Evolutionary conservation across 805 yeast genomes (phyloP), one percentile per base, ranked within the genome.

Genomic region (Suhomyces sp.): DNA sequence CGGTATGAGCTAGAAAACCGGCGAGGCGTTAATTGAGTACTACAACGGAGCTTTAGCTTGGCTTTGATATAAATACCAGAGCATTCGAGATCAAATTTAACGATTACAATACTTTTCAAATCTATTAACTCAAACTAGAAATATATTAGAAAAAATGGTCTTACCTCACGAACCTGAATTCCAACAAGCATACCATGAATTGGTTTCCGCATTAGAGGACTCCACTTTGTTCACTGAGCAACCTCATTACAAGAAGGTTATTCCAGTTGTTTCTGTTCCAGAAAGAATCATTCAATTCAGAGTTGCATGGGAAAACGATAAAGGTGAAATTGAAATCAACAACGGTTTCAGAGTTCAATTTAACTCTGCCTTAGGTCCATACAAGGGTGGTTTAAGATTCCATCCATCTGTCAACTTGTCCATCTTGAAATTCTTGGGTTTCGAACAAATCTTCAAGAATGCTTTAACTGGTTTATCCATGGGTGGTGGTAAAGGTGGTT

Each of bases 401-500:
- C 98, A 91, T 76, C 97, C 97, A 57, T 74, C 95, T 38, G 98
- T 91, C 54, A 93, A 90, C 72, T 76, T 91, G 57, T 88, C 96
- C 39, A 87, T 91, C 66, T 79, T 91, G 63, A 91, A 91, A 75
- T 91, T 91, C 72, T 77, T 91, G 60, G 98, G 98, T 57, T 91
- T 87, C 68, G 98, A 91, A 76, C 98, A 91, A 74, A 88, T 88
- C 67, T 93, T 91, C 80, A 91, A 91, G 79, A 91, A 91, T 63
- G 98, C 98, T 34, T 76, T 91, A 58, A 91, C 98, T 54, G 98
- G 98, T 58, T 78, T 90, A 55, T 78, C 82, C 79, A 90, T 91
- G 84, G 98, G 98, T 65, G 98, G 98, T 75, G 98, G 96, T 72
- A 91, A 91, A 68, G 98, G 98, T 79, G 98, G 98, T 67, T 76